A percentile compares a stretch with the other conserved stretches of the same genome.
Evolutionary conservation across 108 stramenopile genomes (phyloP).

Genomic region (Cyclostephanos invisitatus): DNA sequence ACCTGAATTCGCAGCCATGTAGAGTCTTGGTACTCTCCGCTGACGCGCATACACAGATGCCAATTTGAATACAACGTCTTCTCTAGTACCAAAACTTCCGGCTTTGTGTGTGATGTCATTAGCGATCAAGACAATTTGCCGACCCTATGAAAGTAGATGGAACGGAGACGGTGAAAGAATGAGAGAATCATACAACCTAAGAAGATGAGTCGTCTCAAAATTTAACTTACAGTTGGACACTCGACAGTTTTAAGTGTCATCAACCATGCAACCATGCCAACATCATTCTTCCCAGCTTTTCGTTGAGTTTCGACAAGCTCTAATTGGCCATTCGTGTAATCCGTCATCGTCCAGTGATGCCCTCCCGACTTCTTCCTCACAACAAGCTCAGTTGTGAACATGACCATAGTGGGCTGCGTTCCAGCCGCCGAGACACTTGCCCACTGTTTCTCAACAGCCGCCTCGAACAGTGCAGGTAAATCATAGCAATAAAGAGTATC

Average conservation of each 20-base stretch:
- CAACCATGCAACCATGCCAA: slow-evolving; percentile 99
- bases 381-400: slow-evolving; percentile 93
- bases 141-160: slow-evolving; percentile 45
- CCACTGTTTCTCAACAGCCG: slow-evolving; percentile 90
- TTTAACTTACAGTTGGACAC: slow-evolving; percentile 80
- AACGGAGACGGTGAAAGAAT: slow-evolving; percentile 1
- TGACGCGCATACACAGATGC: slow-evolving; percentile 92
- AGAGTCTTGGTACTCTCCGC: slow-evolving; percentile 91
- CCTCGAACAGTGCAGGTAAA: slow-evolving; percentile 94
- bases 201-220: neutral
- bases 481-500: slow-evolving; percentile 97
- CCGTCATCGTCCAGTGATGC: slow-evolving; percentile 79
- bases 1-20: slow-evolving; percentile 89
- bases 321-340: slow-evolving; percentile 79
- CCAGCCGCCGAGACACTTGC: slow-evolving; percentile 48
- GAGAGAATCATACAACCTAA: slow-evolving; percentile 3
- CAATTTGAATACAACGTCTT: slow-evolving; percentile 97
- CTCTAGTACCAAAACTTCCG: slow-evolving; percentile 98
- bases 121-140: slow-evolving; percentile 97
- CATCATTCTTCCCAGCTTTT: slow-evolving; percentile 94
- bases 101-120: slow-evolving; percentile 98
- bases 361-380: slow-evolving; percentile 70
- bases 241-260: slow-evolving; percentile 94
- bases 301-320: slow-evolving; percentile 85
- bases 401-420: slow-evolving; percentile 84